Evolutionary conservation across 192 early-diverging fungal genomes (phyloP).

Genomic region (Gaertneriomyces sp.): DNA sequence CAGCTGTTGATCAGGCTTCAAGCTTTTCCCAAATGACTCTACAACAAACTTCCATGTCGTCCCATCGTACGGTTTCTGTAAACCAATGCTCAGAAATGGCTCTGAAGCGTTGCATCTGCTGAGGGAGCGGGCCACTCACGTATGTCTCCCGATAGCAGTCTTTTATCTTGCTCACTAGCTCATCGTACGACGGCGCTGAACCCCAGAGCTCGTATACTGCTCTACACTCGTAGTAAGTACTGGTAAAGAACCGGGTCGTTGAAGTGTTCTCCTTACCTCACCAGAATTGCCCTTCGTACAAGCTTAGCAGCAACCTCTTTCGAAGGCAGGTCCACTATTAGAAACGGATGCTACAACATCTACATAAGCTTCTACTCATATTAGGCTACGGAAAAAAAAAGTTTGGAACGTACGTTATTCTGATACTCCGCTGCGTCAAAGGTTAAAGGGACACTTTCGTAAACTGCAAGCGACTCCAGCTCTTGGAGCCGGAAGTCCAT

Average conservation of each 20-base stretch:
- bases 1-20: constrained; percentile 69
- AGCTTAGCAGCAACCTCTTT: constrained; percentile 70
- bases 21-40: constrained; percentile 70
- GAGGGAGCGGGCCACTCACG: constrained; percentile 27
- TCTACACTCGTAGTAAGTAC: constrained; percentile 35
- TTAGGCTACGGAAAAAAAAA: not conserved
- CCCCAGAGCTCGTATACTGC: constrained; percentile 79
- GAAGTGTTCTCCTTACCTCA: constrained; percentile 50
- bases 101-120: not conserved
- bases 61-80: constrained; percentile 20
- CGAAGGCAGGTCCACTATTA: constrained; percentile 68
- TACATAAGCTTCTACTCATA: too few species aligned
- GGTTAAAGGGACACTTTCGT: constrained; percentile 67
- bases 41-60: constrained; percentile 52
- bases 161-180: constrained; percentile 59
- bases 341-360: constrained; percentile 65
- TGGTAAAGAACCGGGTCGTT: not conserved
- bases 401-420: constrained; percentile 47
- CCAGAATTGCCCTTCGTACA: constrained; percentile 78
- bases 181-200: constrained; percentile 54
- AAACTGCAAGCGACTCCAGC: constrained; percentile 73
- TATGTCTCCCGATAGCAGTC: constrained; percentile 52
- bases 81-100: not conserved
- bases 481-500: constrained; percentile 61
- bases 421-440: constrained; percentile 63